A percentile compares a stretch with the other conserved stretches of the same genome.
These are phyloP conservation scores for Talaromyces proteolyticus DNA, from an alignment of 495 filamentous ascomycete genomes.

Conservation along the genomic window DNA sequence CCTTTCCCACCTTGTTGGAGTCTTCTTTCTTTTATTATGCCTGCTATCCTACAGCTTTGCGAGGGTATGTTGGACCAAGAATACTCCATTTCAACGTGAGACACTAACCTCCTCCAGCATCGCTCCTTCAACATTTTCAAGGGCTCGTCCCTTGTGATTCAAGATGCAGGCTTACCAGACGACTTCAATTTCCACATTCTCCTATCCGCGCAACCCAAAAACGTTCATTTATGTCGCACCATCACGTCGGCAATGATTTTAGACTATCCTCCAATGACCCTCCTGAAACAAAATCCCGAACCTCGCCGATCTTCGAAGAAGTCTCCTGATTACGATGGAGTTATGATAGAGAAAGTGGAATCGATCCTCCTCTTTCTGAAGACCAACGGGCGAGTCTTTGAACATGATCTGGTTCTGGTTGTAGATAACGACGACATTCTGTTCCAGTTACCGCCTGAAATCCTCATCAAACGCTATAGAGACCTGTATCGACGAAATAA, in stretches of 20 bases:
- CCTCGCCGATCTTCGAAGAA: slow-evolving; percentile 18
- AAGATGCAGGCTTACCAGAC: slow-evolving; percentile 13
- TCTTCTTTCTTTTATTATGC: slow-evolving; percentile 19
- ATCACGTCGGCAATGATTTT: slow-evolving; percentile 55
- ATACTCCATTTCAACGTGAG: not conserved
- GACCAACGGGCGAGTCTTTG: slow-evolving; percentile 37
- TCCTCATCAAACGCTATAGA: slow-evolving; percentile 52
- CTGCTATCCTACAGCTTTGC: slow-evolving; percentile 15
- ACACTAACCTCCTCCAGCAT: not conserved
- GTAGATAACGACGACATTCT: slow-evolving; percentile 52
- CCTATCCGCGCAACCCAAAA: slow-evolving; percentile 44
- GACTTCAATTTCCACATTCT: slow-evolving; percentile 55
- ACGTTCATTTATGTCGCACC: slow-evolving; percentile 51
- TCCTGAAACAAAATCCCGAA: slow-evolving; percentile 39
- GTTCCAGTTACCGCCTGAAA: slow-evolving; percentile 57
- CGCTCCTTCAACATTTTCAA: not conserved
- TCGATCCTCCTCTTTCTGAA: slow-evolving; percentile 49
- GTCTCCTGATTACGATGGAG: slow-evolving; percentile 25
- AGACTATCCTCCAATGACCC: slow-evolving; percentile 53
- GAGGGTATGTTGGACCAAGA: slow-evolving; percentile 11
- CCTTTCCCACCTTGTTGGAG: slow-evolving; percentile 15
- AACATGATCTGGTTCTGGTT: slow-evolving; percentile 56
- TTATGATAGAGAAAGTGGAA: slow-evolving; percentile 38
- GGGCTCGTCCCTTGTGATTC: too few species aligned
- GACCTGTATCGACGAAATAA: slow-evolving; percentile 43